Percentiles rank a stretch among this genome's conserved stretches.
These are phyloP conservation scores for Russula dissimulans DNA, from an alignment of 768 basidiomycete species.

Conservation along the genomic window DNA sequence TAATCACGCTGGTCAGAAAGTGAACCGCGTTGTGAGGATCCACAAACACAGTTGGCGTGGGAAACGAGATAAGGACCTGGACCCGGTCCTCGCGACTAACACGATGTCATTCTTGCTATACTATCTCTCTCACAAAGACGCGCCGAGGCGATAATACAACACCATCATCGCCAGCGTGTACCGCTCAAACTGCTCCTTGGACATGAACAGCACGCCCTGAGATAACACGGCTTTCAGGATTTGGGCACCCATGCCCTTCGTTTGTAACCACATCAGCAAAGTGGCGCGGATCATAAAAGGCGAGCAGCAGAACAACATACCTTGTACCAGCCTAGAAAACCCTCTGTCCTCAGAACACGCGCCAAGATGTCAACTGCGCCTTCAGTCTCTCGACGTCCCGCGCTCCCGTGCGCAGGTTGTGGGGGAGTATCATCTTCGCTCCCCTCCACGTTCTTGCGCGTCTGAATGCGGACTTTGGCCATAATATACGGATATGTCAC, in stretches of 20 bases:
- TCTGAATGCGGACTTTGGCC: conserved; percentile 95
- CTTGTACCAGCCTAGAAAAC: conserved; percentile 93
- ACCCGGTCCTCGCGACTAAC: too few relatives aligned
- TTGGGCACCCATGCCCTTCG: conserved; percentile 91
- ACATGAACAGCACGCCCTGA: conserved; percentile 92
- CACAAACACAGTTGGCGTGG: neutral
- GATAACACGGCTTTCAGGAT: conserved; percentile 92
- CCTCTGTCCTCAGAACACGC: conserved; percentile 65
- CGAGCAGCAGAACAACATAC: conserved; percentile 33
- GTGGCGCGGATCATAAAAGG: neutral
- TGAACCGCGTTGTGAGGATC: too few relatives aligned
- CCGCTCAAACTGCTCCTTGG: conserved; percentile 93
- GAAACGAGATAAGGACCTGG: neutral
- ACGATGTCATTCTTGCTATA: too few relatives aligned
- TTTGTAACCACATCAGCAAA: neutral
- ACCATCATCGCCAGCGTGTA: conserved; percentile 72
- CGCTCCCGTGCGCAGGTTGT: conserved; percentile 31
- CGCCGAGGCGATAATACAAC: conserved; percentile 23
- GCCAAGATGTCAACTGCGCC: conserved; percentile 74
- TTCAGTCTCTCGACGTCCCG: conserved; percentile 35
- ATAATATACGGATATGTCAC: conserved; percentile 94
- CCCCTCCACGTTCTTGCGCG: conserved; percentile 52
- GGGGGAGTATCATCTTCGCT: conserved; percentile 30
- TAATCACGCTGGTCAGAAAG: neutral
- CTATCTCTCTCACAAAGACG: neutral